These are phyloP conservation scores for Starmerella apicola DNA, from an alignment of 805 yeast species.

Conservation along the genomic window DNA sequence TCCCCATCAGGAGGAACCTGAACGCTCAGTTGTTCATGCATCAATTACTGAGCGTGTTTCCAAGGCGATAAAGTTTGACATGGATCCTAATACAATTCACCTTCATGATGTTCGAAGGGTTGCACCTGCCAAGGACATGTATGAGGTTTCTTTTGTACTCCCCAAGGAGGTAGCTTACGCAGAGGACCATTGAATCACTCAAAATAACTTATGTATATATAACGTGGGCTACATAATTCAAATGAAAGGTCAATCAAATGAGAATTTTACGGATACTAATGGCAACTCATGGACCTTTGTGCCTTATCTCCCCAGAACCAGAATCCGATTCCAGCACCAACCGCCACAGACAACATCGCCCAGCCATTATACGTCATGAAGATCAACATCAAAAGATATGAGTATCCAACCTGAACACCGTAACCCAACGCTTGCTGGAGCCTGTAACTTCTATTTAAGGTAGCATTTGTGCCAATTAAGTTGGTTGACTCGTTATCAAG, in stretches of 20 bases:
- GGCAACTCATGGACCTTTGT: constrained; percentile 22
- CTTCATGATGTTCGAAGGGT: constrained; percentile 88
- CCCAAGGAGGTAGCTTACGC: constrained; percentile 31
- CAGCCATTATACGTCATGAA: constrained; percentile 81
- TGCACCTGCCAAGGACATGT: constrained; percentile 96
- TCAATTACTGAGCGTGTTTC: constrained; percentile 50
- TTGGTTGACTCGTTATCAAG: constrained; percentile 13
- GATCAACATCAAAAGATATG: constrained; percentile 51
- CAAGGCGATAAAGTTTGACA: constrained; percentile 34
- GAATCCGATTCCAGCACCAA: constrained; percentile 63
- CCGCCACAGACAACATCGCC: constrained; percentile 61
- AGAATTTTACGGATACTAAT: too few relatives aligned
- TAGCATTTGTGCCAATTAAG: constrained; percentile 3
- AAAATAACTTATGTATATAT: too few relatives aligned
- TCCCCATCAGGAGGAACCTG: constrained; percentile 62
- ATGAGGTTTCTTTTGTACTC: constrained; percentile 68
- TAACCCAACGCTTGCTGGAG: constrained; percentile 19
- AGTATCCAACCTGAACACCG: constrained; percentile 23
- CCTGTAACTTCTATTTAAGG: not conserved
- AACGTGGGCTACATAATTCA: too few relatives aligned
- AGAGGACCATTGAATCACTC: not conserved
- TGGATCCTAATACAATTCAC: constrained; percentile 35
- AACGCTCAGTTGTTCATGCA: constrained; percentile 50
- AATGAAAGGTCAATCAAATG: too few relatives aligned
- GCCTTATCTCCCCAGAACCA: constrained; percentile 38